Conservation (phyloP, 2,329 filamentous ascomycete species). For the Cryphonectria carpinicola region DNA sequence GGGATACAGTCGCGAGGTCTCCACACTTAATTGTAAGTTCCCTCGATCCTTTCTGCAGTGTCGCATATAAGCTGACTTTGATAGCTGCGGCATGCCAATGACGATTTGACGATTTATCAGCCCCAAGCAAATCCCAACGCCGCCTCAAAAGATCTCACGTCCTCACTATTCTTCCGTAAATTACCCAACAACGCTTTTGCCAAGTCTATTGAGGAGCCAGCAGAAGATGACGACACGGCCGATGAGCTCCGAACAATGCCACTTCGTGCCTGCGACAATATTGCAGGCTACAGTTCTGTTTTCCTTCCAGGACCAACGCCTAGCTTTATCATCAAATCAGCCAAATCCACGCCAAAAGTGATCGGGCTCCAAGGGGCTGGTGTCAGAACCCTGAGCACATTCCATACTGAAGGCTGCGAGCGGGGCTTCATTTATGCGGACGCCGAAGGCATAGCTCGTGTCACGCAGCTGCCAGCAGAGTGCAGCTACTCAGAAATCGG, state of each 20-base stretch:
- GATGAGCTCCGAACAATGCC: slow-evolving; percentile 53
- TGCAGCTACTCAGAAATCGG: slow-evolving; percentile 75
- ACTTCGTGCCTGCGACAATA: slow-evolving; percentile 61
- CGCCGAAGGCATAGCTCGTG: slow-evolving; percentile 69
- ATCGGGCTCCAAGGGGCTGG: slow-evolving; percentile 71
- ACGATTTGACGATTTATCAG: slow-evolving; percentile 87
- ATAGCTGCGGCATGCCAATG: slow-evolving; percentile 75
- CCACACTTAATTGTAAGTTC: slow-evolving; percentile 80
- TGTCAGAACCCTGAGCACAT: slow-evolving; percentile 72
- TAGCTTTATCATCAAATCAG: slow-evolving; percentile 80
- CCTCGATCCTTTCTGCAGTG: neutral
- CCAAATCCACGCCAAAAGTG: slow-evolving; percentile 75
- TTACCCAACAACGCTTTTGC: slow-evolving; percentile 70
- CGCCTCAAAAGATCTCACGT: slow-evolving; percentile 50
- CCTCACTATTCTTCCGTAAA: slow-evolving; percentile 76
- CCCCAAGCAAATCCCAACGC: slow-evolving; percentile 63
- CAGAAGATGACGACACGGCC: slow-evolving; percentile 53
- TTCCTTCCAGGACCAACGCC: slow-evolving; percentile 82
- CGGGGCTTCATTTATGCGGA: slow-evolving; percentile 84
- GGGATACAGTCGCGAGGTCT: slow-evolving; percentile 69
- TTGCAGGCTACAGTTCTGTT: slow-evolving; percentile 80
- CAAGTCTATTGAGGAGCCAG: slow-evolving; percentile 53
- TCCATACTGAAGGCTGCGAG: slow-evolving; percentile 78
- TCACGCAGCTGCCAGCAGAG: slow-evolving; percentile 70
- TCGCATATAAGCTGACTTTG: neutral